These are phyloP conservation scores for Panicum miliaceum DNA, from an alignment of 176 grass and related monocot genomes.

Conservation along the genomic window DNA sequence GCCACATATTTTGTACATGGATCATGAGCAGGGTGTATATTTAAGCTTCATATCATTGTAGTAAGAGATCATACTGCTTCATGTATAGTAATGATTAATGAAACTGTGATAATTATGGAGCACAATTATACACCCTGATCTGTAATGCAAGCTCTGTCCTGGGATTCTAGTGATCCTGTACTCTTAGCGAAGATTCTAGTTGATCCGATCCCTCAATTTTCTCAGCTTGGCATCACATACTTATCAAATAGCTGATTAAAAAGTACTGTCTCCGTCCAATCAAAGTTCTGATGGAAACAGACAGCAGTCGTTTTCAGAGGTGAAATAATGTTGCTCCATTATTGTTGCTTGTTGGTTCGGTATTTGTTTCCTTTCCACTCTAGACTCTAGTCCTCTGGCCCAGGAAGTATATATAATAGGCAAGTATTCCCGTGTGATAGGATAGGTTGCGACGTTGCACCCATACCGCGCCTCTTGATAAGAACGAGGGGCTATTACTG, in stretches of 20 bases:
- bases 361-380: not conserved
- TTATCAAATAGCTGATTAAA: not conserved
- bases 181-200: not conserved
- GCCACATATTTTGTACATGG: not conserved
- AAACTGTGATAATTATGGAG: not conserved
- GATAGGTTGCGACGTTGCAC: not conserved
- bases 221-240: not conserved
- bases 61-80: not conserved
- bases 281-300: not conserved
- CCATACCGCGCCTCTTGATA: not conserved
- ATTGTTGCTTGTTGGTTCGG: constrained; percentile 13
- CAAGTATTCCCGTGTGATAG: not conserved
- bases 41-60: not conserved
- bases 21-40: not conserved
- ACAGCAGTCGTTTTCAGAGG: not conserved
- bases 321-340: constrained; percentile 5
- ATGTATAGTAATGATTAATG: not conserved
- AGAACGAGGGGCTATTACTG: constrained; percentile 18
- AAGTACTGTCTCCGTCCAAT: not conserved
- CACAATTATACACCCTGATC: not conserved
- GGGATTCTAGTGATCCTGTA: no score
- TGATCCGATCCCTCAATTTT: not conserved
- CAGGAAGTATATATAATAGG: not conserved
- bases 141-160: no score
- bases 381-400: not conserved